Percentiles rank a stretch among this genome's conserved stretches.
Evolutionary conservation across 2,329 filamentous ascomycete genomes (phyloP).

Genomic region (Chaetomiaceae sp.): DNA sequence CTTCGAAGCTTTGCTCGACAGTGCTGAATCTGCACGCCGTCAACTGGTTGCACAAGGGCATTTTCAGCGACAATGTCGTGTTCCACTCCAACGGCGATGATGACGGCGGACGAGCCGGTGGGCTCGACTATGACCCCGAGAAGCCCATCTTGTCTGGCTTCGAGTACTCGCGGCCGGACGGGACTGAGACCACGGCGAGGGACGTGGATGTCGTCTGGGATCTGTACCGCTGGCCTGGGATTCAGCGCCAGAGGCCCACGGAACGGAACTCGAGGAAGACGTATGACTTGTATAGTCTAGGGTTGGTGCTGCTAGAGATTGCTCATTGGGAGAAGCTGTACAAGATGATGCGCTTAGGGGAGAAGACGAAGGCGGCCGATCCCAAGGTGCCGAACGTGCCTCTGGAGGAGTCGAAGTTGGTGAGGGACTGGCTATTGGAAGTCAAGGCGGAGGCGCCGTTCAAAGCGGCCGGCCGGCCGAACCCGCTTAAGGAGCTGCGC

Average conservation of each 20-base stretch:
- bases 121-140: slow-evolving; percentile 14
- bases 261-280: slow-evolving; percentile 27
- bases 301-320: slow-evolving; percentile 47
- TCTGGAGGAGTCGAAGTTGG: slow-evolving; percentile 21
- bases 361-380: neutral
- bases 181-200: slow-evolving; percentile 21
- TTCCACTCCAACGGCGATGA: slow-evolving; percentile 38
- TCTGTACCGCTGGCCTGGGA: slow-evolving; percentile 26
- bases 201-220: slow-evolving; percentile 24
- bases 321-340: slow-evolving; percentile 46
- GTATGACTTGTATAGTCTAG: slow-evolving; percentile 48
- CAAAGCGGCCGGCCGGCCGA: slow-evolving; percentile 5
- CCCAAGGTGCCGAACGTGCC: slow-evolving; percentile 12
- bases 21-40: slow-evolving; percentile 43
- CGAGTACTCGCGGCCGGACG: slow-evolving; percentile 44
- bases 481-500: slow-evolving; percentile 23
- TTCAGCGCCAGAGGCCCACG: slow-evolving; percentile 24
- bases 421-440: slow-evolving; percentile 26
- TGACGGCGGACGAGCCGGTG: slow-evolving; percentile 10
- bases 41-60: slow-evolving; percentile 51
- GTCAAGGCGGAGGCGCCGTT: slow-evolving; percentile 15
- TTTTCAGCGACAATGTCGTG: slow-evolving; percentile 46
- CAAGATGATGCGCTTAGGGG: slow-evolving; percentile 30
- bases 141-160: slow-evolving; percentile 44
- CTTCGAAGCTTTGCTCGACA: slow-evolving; percentile 22